Conservation (phyloP, 192 early-diverging fungal genomes). For the Coemansia sp. region DNA sequence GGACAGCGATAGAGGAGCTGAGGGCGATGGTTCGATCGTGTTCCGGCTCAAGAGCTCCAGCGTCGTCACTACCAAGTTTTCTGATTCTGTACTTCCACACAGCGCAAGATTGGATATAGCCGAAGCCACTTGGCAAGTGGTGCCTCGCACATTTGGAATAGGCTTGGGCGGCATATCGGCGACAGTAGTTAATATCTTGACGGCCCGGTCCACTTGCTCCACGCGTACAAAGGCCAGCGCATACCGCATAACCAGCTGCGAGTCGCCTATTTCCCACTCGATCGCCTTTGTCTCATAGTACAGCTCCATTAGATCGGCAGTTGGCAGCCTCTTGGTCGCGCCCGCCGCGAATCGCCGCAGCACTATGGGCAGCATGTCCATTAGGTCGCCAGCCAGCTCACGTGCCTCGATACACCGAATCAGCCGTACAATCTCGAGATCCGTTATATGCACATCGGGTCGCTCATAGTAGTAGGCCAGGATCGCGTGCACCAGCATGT, state of each 20-base stretch:
- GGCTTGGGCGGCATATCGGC: conserved; percentile 28
- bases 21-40: conserved; percentile 11
- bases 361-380: conserved; percentile 33
- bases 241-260: conserved; percentile 25
- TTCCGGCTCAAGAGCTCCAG: conserved; percentile 10
- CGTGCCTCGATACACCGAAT: conserved; percentile 27
- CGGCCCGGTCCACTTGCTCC: neutral
- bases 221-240: conserved; percentile 25
- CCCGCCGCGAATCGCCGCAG: conserved; percentile 19
- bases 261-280: conserved; percentile 7
- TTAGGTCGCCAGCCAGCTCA: conserved; percentile 13
- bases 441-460: conserved; percentile 10
- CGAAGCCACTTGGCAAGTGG: conserved; percentile 11
- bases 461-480: conserved; percentile 25
- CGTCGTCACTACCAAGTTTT: neutral
- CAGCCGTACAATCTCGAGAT: conserved; percentile 27
- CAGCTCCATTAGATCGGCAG: conserved; percentile 9
- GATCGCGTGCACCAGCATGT: conserved; percentile 16
- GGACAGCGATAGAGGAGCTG: neutral
- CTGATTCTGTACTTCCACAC: neutral
- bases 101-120: neutral
- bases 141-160: neutral
- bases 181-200: conserved; percentile 22
- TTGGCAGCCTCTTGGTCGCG: neutral
- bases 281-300: conserved; percentile 9